Evolutionary conservation across 441 rosid species (phyloP).

Genomic region (Pelargonium cotyledonis): DNA sequence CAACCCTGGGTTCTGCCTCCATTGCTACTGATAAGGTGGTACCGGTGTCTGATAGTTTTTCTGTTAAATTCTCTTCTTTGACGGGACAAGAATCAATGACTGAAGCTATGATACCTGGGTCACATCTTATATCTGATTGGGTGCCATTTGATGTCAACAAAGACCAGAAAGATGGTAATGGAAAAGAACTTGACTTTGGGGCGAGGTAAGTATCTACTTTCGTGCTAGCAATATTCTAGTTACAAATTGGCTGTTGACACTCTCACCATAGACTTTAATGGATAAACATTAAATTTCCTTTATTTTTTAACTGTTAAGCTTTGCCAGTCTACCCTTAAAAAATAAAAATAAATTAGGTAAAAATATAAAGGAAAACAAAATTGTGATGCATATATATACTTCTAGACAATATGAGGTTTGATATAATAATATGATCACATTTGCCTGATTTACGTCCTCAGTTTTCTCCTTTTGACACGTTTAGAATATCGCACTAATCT

Average conservation of each 20-base stretch:
- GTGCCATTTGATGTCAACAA: slow-evolving; percentile 47
- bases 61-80: slow-evolving; percentile 35
- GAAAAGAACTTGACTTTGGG: slow-evolving; percentile 65
- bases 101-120: slow-evolving; percentile 46
- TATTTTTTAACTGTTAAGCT: not conserved
- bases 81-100: slow-evolving; percentile 34
- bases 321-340: not conserved
- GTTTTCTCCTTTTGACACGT: not conserved
- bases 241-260: not conserved
- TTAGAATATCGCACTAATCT: slow-evolving; percentile 2
- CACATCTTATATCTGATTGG: slow-evolving; percentile 82
- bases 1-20: slow-evolving; percentile 25
- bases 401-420: slow-evolving; percentile 1
- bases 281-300: slow-evolving; percentile 8
- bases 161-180: slow-evolving; percentile 29
- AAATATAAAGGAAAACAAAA: not conserved
- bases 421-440: not conserved
- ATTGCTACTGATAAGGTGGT: slow-evolving; percentile 20
- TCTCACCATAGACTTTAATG: not conserved
- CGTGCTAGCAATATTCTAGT: slow-evolving; percentile 2
- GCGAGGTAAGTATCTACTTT: slow-evolving; percentile 55
- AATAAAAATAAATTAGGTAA: too few relatives aligned
- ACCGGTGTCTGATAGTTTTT: slow-evolving; percentile 26
- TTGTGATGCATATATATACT: not conserved
- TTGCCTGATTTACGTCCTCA: slow-evolving; percentile 1